Base-by-base conservation (phyloP, 345 rosid species). In the Eucalyptus cladocalyx region DNA sequence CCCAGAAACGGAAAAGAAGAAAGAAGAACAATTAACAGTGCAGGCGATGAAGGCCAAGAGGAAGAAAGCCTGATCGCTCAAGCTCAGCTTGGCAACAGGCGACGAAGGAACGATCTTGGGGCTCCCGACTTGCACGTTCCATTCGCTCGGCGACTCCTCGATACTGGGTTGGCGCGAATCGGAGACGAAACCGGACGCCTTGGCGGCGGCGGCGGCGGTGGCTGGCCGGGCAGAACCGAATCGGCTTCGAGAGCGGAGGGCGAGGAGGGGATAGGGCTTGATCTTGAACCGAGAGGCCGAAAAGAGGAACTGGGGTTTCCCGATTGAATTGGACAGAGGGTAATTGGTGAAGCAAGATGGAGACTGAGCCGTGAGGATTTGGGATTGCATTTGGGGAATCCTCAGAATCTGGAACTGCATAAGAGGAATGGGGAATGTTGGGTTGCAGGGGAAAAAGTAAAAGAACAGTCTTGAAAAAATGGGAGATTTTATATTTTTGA, bases 1-100 rank as follows among this genome's bases (percentile, higher is more conserved):
- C 54, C 85, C 47, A 80, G 72, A 43, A 48, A 54, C 47, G 85
- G 42, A 65, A 50, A 51, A 81, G n/a, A 89, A 56, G 62, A 23
- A 56, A 24, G 58, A 72, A 23, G 76, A 80, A 42, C 87, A 54
- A 48, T 60, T 90, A 97, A 97, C 99, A 96, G 97, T 94, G 95
- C 95, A 97, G 89, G 95, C 97, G 83, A 95, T 95, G 90, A 98
- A 98, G 43, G 98, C 88, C 65, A 95, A 88, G 81, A 97, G 97
- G 90, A 95, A 90, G 94, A 94, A 97, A 32, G 98, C 97, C 87
- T 97, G 97, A 90, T 95, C 98, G 76, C 90, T 91, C 89, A 91
- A 90, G 92, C 95, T 94, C 92, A 93, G 90, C 92, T 93, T 93
- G 4, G 92, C 91, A 49, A 92, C 87, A 28, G 89, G 93, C 89